phyloP scores from a whole-genome alignment of 2,329 filamentous ascomycete species.

The Magnaporthales sp. region DNA sequence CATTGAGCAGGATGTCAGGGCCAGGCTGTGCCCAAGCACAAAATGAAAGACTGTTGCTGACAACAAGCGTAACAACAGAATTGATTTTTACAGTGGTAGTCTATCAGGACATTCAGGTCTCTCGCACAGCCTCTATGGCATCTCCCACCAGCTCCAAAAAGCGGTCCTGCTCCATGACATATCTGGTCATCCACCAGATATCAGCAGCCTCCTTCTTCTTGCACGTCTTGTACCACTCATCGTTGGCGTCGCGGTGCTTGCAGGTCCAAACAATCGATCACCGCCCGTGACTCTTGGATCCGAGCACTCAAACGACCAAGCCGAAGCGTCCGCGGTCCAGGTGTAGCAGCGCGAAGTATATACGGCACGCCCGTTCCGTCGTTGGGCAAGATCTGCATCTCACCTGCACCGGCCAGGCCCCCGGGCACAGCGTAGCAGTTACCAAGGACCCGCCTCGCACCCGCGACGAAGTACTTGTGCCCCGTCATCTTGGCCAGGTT shows the following conservation, averaged over 20 bases:
- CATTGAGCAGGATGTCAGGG: too few species aligned
- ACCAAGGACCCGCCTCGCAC: neutral
- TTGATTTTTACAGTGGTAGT: neutral
- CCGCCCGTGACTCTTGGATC: neutral
- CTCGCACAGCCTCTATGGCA: neutral
- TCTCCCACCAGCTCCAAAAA: neutral
- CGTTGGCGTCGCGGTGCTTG: neutral
- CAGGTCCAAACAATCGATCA: neutral
- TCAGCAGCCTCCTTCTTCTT: neutral
- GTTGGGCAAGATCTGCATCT: neutral
- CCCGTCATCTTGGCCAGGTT: neutral
- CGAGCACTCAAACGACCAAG: neutral
- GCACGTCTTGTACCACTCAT: neutral
- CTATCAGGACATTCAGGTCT: neutral
- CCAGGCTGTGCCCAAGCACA: too few species aligned
- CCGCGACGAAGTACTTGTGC: neutral
- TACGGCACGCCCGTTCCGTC: neutral
- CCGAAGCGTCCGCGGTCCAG: neutral
- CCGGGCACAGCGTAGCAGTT: neutral
- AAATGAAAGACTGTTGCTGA: too few species aligned
- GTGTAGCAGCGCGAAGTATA: neutral
- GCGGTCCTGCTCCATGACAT: neutral
- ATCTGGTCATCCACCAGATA: conserved; percentile 1
- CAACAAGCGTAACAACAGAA: too few species aligned
- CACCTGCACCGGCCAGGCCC: neutral